Evolutionary conservation across 2,329 filamentous ascomycete genomes (phyloP).

Genomic region (Sporothrix schenckii): DNA sequence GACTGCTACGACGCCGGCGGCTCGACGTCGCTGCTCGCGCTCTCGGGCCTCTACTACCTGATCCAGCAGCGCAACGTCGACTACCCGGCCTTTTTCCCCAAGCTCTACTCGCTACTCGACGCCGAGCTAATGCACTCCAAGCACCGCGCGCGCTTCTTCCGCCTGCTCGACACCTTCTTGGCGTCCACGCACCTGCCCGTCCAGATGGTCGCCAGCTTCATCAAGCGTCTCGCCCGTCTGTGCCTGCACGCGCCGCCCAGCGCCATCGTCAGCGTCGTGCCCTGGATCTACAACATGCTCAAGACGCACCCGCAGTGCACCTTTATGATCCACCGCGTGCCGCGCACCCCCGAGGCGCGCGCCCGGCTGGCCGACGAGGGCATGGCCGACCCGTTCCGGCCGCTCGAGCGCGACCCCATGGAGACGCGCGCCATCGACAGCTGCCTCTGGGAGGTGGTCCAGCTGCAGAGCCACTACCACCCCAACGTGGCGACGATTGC

Average conservation of each 20-base stretch:
- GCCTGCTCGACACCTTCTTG: constrained; percentile 87
- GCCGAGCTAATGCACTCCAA: constrained; percentile 87
- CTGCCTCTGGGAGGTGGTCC: constrained; percentile 91
- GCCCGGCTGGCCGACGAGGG: constrained; percentile 61
- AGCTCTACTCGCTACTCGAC: constrained; percentile 91
- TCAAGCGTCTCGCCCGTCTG: constrained; percentile 87
- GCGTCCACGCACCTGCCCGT: constrained; percentile 90
- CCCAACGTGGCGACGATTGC: constrained; percentile 94
- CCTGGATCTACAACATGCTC: constrained; percentile 94
- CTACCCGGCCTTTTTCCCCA: constrained; percentile 90
- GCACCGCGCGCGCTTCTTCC: constrained; percentile 90
- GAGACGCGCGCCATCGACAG: constrained; percentile 86
- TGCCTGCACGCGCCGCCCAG: constrained; percentile 86
- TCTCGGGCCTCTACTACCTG: constrained; percentile 92
- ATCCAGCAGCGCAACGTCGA: constrained; percentile 93
- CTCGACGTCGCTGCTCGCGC: constrained; percentile 80
- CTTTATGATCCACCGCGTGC: constrained; percentile 89
- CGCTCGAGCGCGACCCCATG: constrained; percentile 78
- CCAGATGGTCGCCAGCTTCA: constrained; percentile 87
- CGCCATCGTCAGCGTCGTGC: constrained; percentile 84
- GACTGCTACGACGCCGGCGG: constrained; percentile 88
- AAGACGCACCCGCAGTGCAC: constrained; percentile 87
- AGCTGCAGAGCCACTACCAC: constrained; percentile 90
- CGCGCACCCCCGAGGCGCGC: constrained; percentile 58
- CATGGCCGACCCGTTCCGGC: constrained; percentile 72